Base-by-base conservation (phyloP, 2,329 filamentous ascomycete genomes). In the Penicillium sp. region DNA sequence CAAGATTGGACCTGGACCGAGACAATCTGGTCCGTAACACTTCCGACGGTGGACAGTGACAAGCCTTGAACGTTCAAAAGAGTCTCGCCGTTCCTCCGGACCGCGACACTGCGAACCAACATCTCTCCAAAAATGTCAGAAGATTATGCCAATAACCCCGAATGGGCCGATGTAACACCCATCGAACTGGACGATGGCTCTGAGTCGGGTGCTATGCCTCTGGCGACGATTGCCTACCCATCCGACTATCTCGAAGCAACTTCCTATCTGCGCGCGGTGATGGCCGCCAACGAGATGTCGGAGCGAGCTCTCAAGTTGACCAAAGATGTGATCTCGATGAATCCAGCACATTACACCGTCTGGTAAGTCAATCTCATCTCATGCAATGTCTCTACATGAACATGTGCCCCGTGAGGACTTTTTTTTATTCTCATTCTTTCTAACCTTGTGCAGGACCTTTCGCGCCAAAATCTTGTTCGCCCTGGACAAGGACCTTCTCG, bases 271-370 rank as follows among this genome's bases (percentile, higher is more conserved):
- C 86, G 93, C 52, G 90, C 93, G 52, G 81, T 95, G 58, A 98
- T 98, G 91, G 86, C 88, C 11, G 77, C 76, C 41, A 86, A 94
- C 65, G 93, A 98, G 70, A 80, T 85, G 74, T 90, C 86, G 25
- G 79, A 84, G 24, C 81, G 93, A 41, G 86, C 83, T 33, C 78
- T 98, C 38, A 79, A 76, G 29, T 80, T 98, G 53, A 98, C 93
- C 4, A 85, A 90, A 65, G 83, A 91, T 69, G 84, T 98, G 64
- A 97, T 98, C 65, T 76, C 77, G 51, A 83, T 96, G 79, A 98
- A 98, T 69, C 88, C 93, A 12, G 90, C 93, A 1, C 93, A 98
- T 74, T 98, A 98, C 73, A 98, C 93, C 12, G 91, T 97, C 52
- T 98, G 93, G 93, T 81, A 64, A 53, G 72, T 63, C 33, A 33